These are phyloP conservation scores for Gracilariopsis chorda DNA, from an alignment of 23 red algal species.

Conservation along the genomic window DNA sequence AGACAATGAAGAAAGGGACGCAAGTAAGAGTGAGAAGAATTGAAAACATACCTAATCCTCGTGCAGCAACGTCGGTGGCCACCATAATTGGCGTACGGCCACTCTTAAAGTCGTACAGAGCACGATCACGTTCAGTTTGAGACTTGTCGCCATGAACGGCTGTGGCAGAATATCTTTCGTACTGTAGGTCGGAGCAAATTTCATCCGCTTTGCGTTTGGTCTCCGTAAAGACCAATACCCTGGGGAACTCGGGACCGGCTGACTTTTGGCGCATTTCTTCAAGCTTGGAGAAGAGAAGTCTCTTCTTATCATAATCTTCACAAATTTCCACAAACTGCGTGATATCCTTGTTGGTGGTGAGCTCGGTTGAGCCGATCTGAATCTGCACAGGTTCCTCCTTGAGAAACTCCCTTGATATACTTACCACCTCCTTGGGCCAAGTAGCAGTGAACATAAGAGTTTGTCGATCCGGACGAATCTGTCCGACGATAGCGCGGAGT, in stretches of 20 bases:
- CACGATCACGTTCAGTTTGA: conserved; percentile 91
- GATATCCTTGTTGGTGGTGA: conserved; percentile 93
- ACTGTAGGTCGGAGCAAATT: conserved; percentile 63
- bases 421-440: conserved; percentile 91
- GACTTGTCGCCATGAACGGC: conserved; percentile 97
- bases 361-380: conserved; percentile 78
- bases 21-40: neutral
- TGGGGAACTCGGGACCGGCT: conserved; percentile 42
- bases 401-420: conserved; percentile 88
- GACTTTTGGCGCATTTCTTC: conserved; percentile 37
- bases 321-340: conserved; percentile 78
- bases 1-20: neutral
- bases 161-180: conserved; percentile 55
- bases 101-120: conserved; percentile 76
- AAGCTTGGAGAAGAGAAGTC: conserved; percentile 62
- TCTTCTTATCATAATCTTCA: conserved; percentile 84
- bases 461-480: conserved; percentile 94
- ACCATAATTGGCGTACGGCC: conserved; percentile 74
- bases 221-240: conserved; percentile 84
- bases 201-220: conserved; percentile 93
- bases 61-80: conserved; percentile 94
- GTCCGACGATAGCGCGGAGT: conserved; percentile 87
- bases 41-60: conserved; percentile 84
- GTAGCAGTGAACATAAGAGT: conserved; percentile 99
- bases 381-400: conserved; percentile 87